Base-by-base conservation (phyloP, 2,329 filamentous ascomycete species). In the Lizonia empirigonia region DNA sequence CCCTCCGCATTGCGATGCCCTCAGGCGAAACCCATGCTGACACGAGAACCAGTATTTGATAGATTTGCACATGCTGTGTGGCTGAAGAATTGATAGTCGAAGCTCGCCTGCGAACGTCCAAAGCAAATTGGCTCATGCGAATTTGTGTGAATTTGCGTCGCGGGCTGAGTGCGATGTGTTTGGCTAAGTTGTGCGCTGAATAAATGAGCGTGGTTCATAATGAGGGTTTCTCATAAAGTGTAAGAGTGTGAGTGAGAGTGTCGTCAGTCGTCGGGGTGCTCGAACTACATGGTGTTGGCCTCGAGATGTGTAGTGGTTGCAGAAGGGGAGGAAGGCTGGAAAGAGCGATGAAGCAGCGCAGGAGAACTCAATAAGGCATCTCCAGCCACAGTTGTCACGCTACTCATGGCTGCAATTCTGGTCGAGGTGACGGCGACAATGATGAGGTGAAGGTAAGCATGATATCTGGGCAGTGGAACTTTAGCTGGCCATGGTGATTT, bases 11-110 rank as follows among this genome's bases (percentile, higher is more conserved):
- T 58, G 60, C 2, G 71, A 74, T 8, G 63, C 60, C 15, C 63
- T 59, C 23, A 69, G 56, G 16, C 47, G 44, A 44, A 65, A 33
- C 7, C 50, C 51, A 53, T 76, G 74, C 0, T 58, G 52, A 58
- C 74, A 76, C 7, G 51, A 46, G 45, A 72, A 75, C 5, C 34
- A 49, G 35, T 71, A 66, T 8, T 54, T 58, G 10, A 69, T 54
- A 20, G 68, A 60, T 34, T 73, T 74, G 65, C 74, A 76, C 74
- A 76, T 76, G 18, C 9, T 15, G 13, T 27, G 3, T 3, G 12
- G 22, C 7, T 40, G n/a, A 18, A 5, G 10, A 6, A 10, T 22
- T 7, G n/a, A 9, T 8, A 12, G 9, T 18, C 19, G 7, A 2
- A 35, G 40, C 15, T 19, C 13, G 5, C 15, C 6, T n/a, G 16